phyloP scores from a whole-genome alignment of 352 stramenopile species.

The Hyaloperonospora brassicae region DNA sequence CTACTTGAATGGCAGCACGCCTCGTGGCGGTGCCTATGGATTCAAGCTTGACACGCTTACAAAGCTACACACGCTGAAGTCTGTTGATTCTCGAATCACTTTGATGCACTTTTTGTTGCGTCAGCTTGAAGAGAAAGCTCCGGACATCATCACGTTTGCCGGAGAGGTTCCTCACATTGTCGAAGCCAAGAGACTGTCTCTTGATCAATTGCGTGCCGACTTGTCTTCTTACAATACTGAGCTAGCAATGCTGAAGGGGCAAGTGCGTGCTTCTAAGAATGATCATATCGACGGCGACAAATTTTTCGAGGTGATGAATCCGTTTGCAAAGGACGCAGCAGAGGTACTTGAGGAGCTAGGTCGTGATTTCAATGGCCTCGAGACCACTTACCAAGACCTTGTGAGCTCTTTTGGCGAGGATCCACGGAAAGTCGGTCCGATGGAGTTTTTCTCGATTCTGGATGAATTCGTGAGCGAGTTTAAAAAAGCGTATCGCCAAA shows the following conservation, averaged over 20 bases:
- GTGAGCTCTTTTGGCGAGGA: conserved; percentile 82
- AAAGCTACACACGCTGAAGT: conserved; percentile 86
- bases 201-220: conserved; percentile 77
- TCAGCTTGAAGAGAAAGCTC: conserved; percentile 68
- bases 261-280: conserved; percentile 71
- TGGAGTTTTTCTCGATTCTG: conserved; percentile 78
- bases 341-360: conserved; percentile 77
- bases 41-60: conserved; percentile 88
- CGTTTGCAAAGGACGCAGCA: conserved; percentile 71
- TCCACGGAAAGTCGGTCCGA: conserved; percentile 66
- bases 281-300: conserved; percentile 63
- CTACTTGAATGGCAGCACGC: conserved; percentile 87
- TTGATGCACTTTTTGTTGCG: conserved; percentile 78
- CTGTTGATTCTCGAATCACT: conserved; percentile 65
- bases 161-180: conserved; percentile 71
- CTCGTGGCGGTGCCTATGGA: conserved; percentile 82
- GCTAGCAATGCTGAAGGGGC: conserved; percentile 73
- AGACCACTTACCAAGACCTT: conserved; percentile 71
- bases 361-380: conserved; percentile 61
- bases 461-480: conserved; percentile 82
- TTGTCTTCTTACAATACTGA: conserved; percentile 78
- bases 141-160: conserved; percentile 70
- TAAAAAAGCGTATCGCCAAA: conserved; percentile 84
- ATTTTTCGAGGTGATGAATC: conserved; percentile 78
- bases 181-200: conserved; percentile 68